phyloP scores from a whole-genome alignment of 805 yeast species.

The Schwanniomyces polymorphus region DNA sequence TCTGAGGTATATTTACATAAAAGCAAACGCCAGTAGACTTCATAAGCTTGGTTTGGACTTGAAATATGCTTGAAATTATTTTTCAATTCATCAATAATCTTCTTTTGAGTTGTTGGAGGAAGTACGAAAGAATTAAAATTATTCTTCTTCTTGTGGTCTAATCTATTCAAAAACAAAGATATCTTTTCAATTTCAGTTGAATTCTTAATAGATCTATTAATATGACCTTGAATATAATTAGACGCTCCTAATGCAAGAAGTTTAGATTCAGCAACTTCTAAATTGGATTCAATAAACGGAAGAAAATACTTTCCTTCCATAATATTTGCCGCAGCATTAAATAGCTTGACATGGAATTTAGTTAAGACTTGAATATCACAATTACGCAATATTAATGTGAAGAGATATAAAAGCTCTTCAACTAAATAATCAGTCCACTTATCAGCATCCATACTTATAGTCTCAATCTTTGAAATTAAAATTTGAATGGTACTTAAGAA shows the following conservation, averaged over 20 bases:
- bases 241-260: conserved; percentile 43
- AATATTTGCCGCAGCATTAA: conserved; percentile 30
- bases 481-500: conserved; percentile 18
- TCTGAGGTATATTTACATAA: conserved; percentile 38
- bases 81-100: conserved; percentile 8
- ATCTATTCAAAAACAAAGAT: conserved; percentile 19
- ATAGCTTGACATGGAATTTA: conserved; percentile 44
- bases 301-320: conserved; percentile 32
- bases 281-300: conserved; percentile 47
- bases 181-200: conserved; percentile 28
- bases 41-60: conserved; percentile 20
- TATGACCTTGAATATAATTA: conserved; percentile 48
- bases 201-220: conserved; percentile 29
- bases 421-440: conserved; percentile 7
- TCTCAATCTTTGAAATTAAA: conserved; percentile 15
- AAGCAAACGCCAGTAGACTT: conserved; percentile 53
- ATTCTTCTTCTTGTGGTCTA: conserved; percentile 1
- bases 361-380: conserved; percentile 49
- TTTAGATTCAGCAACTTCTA: conserved; percentile 44
- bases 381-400: conserved; percentile 55
- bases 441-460: not conserved
- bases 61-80: conserved; percentile 1
- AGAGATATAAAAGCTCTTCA: conserved; percentile 42
- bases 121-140: conserved; percentile 14
- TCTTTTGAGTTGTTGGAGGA: conserved; percentile 28